A percentile compares a stretch with the other conserved stretches of the same genome.
phyloP scores from a whole-genome alignment of 345 rosid genomes.

The Corymbia maculata region DNA sequence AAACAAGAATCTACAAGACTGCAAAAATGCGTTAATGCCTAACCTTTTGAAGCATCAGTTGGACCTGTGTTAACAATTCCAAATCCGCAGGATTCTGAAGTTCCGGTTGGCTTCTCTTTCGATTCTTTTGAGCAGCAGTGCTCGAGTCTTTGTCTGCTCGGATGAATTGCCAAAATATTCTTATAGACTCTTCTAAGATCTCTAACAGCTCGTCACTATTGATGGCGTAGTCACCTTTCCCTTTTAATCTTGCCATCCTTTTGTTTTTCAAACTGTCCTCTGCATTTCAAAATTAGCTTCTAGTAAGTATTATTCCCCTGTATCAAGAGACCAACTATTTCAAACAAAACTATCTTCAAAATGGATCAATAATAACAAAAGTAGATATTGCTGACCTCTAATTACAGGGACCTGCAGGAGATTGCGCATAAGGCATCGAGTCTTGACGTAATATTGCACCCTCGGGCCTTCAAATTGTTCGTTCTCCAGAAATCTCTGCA shows the following conservation, averaged over 20 bases:
- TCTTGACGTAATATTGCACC: slow-evolving; percentile 58
- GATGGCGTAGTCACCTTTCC: slow-evolving; percentile 25
- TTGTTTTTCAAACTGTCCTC: slow-evolving; percentile 59
- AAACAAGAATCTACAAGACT: neutral
- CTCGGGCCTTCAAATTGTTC: slow-evolving; percentile 83
- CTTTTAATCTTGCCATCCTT: slow-evolving; percentile 28
- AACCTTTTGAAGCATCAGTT: slow-evolving; percentile 59
- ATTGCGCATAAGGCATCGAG: slow-evolving; percentile 58
- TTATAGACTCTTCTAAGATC: slow-evolving; percentile 82
- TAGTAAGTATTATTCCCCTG: neutral
- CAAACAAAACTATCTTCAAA: neutral
- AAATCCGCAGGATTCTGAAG: slow-evolving; percentile 42
- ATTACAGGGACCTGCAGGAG: slow-evolving; percentile 90
- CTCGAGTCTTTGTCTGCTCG: slow-evolving; percentile 65
- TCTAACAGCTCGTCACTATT: slow-evolving; percentile 64
- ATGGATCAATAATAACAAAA: neutral
- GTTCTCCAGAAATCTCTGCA: slow-evolving; percentile 84
- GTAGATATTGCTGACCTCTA: slow-evolving; percentile 36
- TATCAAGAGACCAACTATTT: neutral
- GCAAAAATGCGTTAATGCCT: neutral
- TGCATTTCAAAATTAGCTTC: slow-evolving; percentile 10
- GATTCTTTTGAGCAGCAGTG: slow-evolving; percentile 16
- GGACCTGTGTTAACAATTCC: slow-evolving; percentile 41
- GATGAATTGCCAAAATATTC: slow-evolving; percentile 79
- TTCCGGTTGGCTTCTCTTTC: slow-evolving; percentile 43